A percentile compares a stretch with the other conserved stretches of the same genome.
These are phyloP conservation scores for Lepiota brunneoincarnata DNA, from an alignment of 768 basidiomycete species.

Conservation along the genomic window DNA sequence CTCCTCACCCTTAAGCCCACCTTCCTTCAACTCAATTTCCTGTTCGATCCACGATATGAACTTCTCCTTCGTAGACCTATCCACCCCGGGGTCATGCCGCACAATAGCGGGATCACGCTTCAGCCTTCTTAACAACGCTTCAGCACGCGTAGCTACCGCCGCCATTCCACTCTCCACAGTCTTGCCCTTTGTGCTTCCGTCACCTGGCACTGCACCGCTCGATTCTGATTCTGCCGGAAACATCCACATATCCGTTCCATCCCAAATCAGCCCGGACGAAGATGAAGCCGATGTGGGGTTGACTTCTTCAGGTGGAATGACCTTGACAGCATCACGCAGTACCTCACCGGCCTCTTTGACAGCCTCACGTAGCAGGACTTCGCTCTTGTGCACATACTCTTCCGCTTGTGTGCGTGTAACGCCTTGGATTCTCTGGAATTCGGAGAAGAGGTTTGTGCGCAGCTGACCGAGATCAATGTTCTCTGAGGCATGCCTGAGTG, in stretches of 20 bases:
- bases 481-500: slow-evolving; percentile 57
- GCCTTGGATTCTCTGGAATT: slow-evolving; percentile 75
- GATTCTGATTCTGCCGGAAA: slow-evolving; percentile 43
- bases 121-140: slow-evolving; percentile 71
- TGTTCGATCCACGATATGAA: slow-evolving; percentile 57
- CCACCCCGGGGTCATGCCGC: slow-evolving; percentile 69
- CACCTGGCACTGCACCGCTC: slow-evolving; percentile 12
- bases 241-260: slow-evolving; percentile 86
- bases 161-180: slow-evolving; percentile 39
- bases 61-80: slow-evolving; percentile 49
- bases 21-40: slow-evolving; percentile 50
- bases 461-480: slow-evolving; percentile 70
- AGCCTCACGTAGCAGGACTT: slow-evolving; percentile 59
- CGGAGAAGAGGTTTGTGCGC: slow-evolving; percentile 56
- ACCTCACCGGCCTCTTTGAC: slow-evolving; percentile 81
- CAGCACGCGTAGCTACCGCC: slow-evolving; percentile 71
- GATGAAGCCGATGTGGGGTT: slow-evolving; percentile 15
- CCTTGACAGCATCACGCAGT: slow-evolving; percentile 86
- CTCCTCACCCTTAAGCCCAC: slow-evolving; percentile 52
- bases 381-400: slow-evolving; percentile 79
- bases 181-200: slow-evolving; percentile 14
- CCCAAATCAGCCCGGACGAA: slow-evolving; percentile 60
- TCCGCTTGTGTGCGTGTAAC: slow-evolving; percentile 76
- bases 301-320: slow-evolving; percentile 76
- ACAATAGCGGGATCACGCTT: slow-evolving; percentile 74